Evolutionary conservation across 345 rosid species (phyloP).

Genomic region (Salix caprea): DNA sequence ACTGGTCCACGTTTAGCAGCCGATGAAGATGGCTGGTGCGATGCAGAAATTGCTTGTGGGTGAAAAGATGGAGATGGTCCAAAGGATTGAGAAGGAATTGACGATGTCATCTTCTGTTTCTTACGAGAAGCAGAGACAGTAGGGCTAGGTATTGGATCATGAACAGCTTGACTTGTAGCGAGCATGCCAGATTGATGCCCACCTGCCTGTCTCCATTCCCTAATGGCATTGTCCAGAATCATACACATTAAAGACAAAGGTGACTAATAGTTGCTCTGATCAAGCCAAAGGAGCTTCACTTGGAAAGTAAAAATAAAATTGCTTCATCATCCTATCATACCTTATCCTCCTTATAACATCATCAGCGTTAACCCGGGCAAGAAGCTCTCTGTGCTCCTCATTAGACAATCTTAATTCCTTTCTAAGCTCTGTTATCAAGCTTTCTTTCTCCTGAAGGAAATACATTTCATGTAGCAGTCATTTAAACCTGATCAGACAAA

Average conservation of each 20-base stretch:
- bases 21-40: conserved; percentile 58
- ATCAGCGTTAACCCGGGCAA: conserved; percentile 66
- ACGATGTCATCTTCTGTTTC: conserved; percentile 58
- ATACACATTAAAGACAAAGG: conserved; percentile 8
- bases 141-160: conserved; percentile 68
- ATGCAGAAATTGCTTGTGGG: conserved; percentile 46
- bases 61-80: conserved; percentile 58
- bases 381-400: conserved; percentile 90
- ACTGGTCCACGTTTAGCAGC: conserved; percentile 55
- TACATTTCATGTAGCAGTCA: conserved; percentile 29
- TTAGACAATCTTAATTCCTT: conserved; percentile 74
- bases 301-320: not conserved
- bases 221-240: conserved; percentile 25
- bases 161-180: conserved; percentile 48
- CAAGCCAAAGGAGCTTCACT: conserved; percentile 3
- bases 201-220: conserved; percentile 88
- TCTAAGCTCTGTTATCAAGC: conserved; percentile 78
- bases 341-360: conserved; percentile 67
- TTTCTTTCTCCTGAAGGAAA: conserved; percentile 76
- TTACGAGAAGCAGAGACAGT: conserved; percentile 69
- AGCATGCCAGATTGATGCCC: conserved; percentile 55
- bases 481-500: conserved; percentile 30
- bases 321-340: conserved; percentile 27
- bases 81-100: conserved; percentile 59
- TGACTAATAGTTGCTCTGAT: conserved; percentile 5